A percentile compares a stretch with the other conserved stretches of the same genome.
These are phyloP conservation scores for Candida rishiriensis DNA, from an alignment of 805 yeast species.

Conservation along the genomic window DNA sequence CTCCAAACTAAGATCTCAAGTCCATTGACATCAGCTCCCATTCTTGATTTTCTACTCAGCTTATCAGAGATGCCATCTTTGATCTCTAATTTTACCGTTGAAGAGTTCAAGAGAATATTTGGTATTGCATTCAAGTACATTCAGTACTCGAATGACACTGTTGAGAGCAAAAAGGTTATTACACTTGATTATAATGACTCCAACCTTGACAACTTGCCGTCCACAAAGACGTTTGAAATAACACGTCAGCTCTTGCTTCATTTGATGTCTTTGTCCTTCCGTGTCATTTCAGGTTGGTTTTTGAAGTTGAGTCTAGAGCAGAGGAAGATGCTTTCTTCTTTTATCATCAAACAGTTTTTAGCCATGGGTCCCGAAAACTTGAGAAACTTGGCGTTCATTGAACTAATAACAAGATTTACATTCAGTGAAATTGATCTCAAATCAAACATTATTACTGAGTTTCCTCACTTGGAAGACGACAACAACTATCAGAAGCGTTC, in stretches of 20 bases:
- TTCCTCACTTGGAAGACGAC: conserved; percentile 13
- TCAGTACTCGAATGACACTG: conserved; percentile 57
- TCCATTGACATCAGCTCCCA: conserved; percentile 64
- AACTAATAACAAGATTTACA: conserved; percentile 63
- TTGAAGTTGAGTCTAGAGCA: conserved; percentile 56
- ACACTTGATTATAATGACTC: conserved; percentile 41
- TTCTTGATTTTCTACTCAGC: conserved; percentile 68
- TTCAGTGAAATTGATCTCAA: conserved; percentile 58
- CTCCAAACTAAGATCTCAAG: conserved; percentile 73
- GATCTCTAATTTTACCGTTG: conserved; percentile 67
- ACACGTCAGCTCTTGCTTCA: conserved; percentile 56
- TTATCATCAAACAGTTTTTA: conserved; percentile 53
- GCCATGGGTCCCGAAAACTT: conserved; percentile 24
- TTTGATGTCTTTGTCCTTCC: conserved; percentile 57
- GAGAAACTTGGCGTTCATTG: conserved; percentile 61
- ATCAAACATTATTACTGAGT: conserved; percentile 25
- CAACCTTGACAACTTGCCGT: conserved; percentile 49
- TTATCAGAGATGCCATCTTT: conserved; percentile 62
- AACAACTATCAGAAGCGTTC: conserved; percentile 26
- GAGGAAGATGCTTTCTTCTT: conserved; percentile 57
- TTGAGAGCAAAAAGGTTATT: conserved; percentile 14
- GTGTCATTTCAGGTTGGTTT: conserved; percentile 69
- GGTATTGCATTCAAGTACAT: conserved; percentile 80
- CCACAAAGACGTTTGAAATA: conserved; percentile 41
- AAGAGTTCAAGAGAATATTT: conserved; percentile 75